Evolutionary conservation across 2,329 filamentous ascomycete genomes (phyloP).

Genomic region (Sarocladium kiliense): DNA sequence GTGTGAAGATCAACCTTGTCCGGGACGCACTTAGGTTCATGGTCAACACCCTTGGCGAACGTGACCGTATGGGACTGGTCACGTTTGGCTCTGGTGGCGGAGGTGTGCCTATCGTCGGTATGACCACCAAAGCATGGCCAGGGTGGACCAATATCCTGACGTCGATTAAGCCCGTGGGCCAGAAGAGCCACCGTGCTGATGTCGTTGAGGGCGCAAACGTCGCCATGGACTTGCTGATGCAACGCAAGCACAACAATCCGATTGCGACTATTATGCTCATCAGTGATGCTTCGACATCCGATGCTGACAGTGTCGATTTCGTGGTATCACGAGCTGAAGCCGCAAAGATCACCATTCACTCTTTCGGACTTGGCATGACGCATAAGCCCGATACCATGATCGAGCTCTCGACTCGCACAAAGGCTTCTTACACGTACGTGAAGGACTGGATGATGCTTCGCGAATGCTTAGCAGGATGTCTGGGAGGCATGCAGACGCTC

Average conservation of each 20-base stretch:
- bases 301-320: constrained; percentile 94
- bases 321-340: constrained; percentile 95
- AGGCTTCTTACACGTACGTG: constrained; percentile 95
- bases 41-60: constrained; percentile 81
- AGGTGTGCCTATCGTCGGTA: constrained; percentile 91
- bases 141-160: constrained; percentile 85
- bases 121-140: constrained; percentile 92
- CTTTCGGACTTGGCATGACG: constrained; percentile 91
- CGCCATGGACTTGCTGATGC: constrained; percentile 98
- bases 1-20: constrained; percentile 94
- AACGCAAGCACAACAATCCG: constrained; percentile 91
- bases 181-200: constrained; percentile 94
- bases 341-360: constrained; percentile 95
- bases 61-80: constrained; percentile 94
- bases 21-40: constrained; percentile 90
- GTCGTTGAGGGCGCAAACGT: constrained; percentile 97
- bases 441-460: constrained; percentile 99
- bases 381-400: constrained; percentile 99
- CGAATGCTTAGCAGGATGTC: constrained; percentile 88
- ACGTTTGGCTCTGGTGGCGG: constrained; percentile 94
- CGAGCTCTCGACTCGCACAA: constrained; percentile 88
- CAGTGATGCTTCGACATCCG: constrained; percentile 92
- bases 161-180: constrained; percentile 87
- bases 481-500: constrained; percentile 85
- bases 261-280: constrained; percentile 94